Base-by-base conservation (phyloP, 768 basidiomycete genomes). In the Leccinum variicolor region DNA sequence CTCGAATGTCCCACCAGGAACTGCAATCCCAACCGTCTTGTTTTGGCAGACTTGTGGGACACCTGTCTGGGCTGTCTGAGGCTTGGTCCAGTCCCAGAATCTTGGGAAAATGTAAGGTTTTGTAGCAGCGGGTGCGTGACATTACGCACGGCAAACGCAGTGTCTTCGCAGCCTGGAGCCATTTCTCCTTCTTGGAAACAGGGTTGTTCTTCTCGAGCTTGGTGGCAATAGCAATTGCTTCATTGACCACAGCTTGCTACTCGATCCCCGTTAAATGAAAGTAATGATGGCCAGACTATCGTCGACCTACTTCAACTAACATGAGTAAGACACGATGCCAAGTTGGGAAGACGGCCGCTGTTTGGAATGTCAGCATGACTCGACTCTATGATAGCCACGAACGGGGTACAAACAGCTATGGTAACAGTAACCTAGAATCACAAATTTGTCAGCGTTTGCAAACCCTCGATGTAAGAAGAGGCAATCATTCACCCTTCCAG, bases 301-400 rank as follows among this genome's bases (percentile, higher is more conserved):
- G n/a, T n/a, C 1, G 14, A 52, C 54, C 21, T 14, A 61, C 64
- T 52, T 65, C 64, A 6, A 56, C 9, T 21, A 65, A 52, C 50
- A 65, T 9, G n/a, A 60, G 0, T 14, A 56, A 45, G 23, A 64
- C 49, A 48, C 64, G 64, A 17, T 65, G 64, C 64, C 64, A 65
- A 6, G 64, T 39, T 17, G 64, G 64, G 47, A 65, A 65, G 15
- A 65, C n/a, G 29, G 64, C 58, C 34, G 64, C 64, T 65, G 33
- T 50, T 43, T 14, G 10, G 21, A 34, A 31, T 48, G 23, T 66
- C 46, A 66, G 29, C 7, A 9, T 13, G 7, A 4, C 7, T 52
- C 11, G 1, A 25, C n/a, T n/a, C n/a, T n/a, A n/a, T n/a, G n/a
- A 48, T 21, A 2, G 4, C 2, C 1, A 4, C 3, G 15, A 25